Evolutionary conservation across 768 basidiomycete genomes (phyloP).

Genomic region (Cystobasidium onofrii): DNA sequence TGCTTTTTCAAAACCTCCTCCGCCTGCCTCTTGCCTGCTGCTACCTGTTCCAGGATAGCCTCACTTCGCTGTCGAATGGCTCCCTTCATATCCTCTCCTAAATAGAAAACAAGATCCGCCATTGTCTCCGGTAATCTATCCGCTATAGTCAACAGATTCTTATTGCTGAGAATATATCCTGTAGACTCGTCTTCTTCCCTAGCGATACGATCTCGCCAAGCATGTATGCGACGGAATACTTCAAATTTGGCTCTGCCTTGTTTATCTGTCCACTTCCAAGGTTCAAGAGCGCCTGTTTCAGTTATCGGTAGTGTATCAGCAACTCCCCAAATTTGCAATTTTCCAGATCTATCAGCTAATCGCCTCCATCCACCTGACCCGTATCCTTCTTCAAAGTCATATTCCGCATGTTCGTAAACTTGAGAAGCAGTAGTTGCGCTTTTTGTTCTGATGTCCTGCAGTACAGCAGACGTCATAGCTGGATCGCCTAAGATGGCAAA

Average conservation of each 20-base stretch:
- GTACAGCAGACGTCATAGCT: background rate
- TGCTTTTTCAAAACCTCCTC: background rate
- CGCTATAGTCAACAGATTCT: slow-evolving; percentile 27
- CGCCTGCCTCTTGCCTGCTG: background rate
- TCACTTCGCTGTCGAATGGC: background rate
- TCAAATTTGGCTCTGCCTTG: slow-evolving; percentile 28
- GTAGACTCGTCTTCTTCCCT: slow-evolving; percentile 28
- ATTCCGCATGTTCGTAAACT: slow-evolving; percentile 5
- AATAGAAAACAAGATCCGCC: background rate
- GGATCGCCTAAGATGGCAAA: slow-evolving; percentile 82
- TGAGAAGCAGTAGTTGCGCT: slow-evolving; percentile 27
- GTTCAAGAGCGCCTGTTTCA: background rate
- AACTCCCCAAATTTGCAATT: slow-evolving; percentile 20
- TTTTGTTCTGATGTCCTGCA: background rate
- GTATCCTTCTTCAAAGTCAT: slow-evolving; percentile 15
- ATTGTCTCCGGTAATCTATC: slow-evolving; percentile 9
- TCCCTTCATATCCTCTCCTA: background rate
- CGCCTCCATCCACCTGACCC: slow-evolving; percentile 27
- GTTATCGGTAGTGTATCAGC: background rate
- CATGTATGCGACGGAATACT: slow-evolving; percentile 28
- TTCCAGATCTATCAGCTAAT: slow-evolving; percentile 24
- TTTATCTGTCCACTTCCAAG: slow-evolving; percentile 6
- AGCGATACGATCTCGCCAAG: slow-evolving; percentile 32
- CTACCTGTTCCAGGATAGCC: background rate
- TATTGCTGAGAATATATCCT: slow-evolving; percentile 29